Evolutionary conservation across 2,329 filamentous ascomycete genomes (phyloP).

Genomic region (Pseudogymnoascus sp.): DNA sequence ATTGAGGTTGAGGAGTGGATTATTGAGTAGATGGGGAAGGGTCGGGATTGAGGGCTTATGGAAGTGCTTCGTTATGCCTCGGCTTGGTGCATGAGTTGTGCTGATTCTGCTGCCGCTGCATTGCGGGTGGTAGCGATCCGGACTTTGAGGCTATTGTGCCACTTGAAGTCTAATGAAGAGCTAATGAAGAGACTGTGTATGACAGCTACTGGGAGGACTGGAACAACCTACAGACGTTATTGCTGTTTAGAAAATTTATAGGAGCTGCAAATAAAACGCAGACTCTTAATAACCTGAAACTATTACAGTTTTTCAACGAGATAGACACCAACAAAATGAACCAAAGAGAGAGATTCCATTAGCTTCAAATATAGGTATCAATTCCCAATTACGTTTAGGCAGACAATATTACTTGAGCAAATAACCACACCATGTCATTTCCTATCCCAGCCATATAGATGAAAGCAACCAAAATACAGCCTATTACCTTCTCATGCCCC

Average conservation of each 20-base stretch:
- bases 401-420: background rate
- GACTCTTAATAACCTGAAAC: background rate
- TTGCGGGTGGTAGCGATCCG: too few species aligned
- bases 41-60: background rate
- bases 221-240: background rate
- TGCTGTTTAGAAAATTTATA: background rate
- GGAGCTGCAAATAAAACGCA: background rate
- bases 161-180: too few species aligned
- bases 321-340: background rate
- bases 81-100: background rate
- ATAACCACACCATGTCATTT: background rate
- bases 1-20: constrained; percentile 77
- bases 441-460: background rate
- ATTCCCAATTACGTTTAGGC: background rate
- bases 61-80: background rate
- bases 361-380: background rate
- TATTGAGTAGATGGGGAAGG: constrained; percentile 45
- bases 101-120: too few species aligned
- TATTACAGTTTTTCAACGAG: background rate
- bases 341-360: background rate
- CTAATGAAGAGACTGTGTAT: too few species aligned
- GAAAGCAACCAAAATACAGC: background rate
- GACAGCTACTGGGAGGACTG: background rate
- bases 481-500: background rate
- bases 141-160: background rate